These are phyloP conservation scores for Halophytophthora batemanensis DNA, from an alignment of 352 stramenopile species.

Conservation along the genomic window DNA sequence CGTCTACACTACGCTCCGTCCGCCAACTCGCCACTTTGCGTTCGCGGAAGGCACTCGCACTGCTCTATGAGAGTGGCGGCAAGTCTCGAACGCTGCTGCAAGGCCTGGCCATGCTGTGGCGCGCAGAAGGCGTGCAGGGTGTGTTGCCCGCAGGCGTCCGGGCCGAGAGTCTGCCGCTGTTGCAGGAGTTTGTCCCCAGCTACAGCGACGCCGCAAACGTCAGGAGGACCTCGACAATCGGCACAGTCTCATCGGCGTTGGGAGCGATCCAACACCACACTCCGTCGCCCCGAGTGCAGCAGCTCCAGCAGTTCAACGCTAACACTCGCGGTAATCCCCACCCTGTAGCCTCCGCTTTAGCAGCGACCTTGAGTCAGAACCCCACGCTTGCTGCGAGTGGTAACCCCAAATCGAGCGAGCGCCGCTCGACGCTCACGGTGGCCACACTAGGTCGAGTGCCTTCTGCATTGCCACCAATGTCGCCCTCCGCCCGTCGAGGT, in stretches of 20 bases:
- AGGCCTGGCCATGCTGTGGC: conserved; percentile 59
- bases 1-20: conserved; percentile 60
- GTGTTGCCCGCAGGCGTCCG: conserved; percentile 34
- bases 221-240: neutral
- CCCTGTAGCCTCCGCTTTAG: neutral
- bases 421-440: too few species aligned
- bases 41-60: conserved; percentile 52
- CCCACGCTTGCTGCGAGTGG: too few species aligned
- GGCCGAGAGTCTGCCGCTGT: conserved; percentile 31
- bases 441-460: too few species aligned
- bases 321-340: neutral
- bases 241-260: conserved; percentile 4
- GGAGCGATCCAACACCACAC: neutral
- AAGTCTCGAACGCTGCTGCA: conserved; percentile 65
- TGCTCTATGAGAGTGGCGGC: conserved; percentile 51
- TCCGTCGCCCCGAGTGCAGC: neutral
- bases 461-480: too few species aligned
- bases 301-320: conserved; percentile 9
- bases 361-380: neutral
- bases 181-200: conserved; percentile 39
- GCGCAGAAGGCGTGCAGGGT: conserved; percentile 44
- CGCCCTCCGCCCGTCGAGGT: too few species aligned
- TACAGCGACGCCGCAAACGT: neutral
- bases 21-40: conserved; percentile 44
- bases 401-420: too few species aligned